Evolutionary conservation across 176 grass and related monocot species (phyloP).

Genomic region (Eleusine coracana): DNA sequence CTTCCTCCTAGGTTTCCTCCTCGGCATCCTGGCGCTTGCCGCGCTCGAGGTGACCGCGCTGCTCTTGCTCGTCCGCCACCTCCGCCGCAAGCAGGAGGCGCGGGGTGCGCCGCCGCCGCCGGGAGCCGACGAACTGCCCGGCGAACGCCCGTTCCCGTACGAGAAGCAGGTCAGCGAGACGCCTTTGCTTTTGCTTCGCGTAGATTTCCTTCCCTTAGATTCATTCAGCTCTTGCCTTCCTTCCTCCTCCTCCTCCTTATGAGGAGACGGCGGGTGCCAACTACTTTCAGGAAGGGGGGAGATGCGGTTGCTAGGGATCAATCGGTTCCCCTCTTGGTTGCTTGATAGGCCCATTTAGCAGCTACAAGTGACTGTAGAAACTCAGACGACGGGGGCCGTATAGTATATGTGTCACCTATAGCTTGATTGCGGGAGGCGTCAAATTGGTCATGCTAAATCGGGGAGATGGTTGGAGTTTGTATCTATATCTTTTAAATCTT

Average conservation of each 20-base stretch:
- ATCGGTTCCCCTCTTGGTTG: neutral
- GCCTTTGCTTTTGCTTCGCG: neutral
- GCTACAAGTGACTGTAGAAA: neutral
- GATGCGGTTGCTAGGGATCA: constrained; percentile 17
- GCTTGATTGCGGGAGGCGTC: neutral
- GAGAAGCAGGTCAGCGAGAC: constrained; percentile 71
- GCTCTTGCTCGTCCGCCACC: constrained; percentile 47
- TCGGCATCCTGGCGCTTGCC: constrained; percentile 54
- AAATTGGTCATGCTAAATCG: neutral
- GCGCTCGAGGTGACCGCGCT: constrained; percentile 52
- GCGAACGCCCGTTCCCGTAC: constrained; percentile 48
- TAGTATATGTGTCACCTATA: neutral
- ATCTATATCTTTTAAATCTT: no score
- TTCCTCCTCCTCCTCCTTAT: neutral
- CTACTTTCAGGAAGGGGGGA: neutral
- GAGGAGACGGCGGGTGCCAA: neutral
- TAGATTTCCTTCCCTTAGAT: neutral
- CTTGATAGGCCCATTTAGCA: neutral
- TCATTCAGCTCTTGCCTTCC: neutral
- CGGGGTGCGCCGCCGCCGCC: neutral
- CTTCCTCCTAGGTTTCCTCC: constrained; percentile 68
- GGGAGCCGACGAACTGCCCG: constrained; percentile 49
- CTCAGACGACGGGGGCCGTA: neutral
- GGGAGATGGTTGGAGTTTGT: neutral
- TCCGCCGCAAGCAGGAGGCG: constrained; percentile 38